Evolutionary conservation across 176 grass and related monocot species (phyloP), one percentile per base, ranked within the genome.

Genomic region (Carex littledalei): DNA sequence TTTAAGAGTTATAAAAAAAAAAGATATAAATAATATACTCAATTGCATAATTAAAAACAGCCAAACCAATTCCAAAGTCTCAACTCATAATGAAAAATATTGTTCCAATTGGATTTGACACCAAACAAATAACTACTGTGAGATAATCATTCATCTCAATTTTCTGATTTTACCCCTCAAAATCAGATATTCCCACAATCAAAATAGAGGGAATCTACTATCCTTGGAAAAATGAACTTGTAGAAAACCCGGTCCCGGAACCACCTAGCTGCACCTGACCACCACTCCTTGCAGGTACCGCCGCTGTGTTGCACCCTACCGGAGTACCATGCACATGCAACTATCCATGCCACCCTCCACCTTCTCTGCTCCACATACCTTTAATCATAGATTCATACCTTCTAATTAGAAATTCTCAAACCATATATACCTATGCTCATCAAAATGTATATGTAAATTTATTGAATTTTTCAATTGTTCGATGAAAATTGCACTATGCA

Each of bases 281-380:
- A 81, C n/a, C 78, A 84, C 69, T 86, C 85, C 5, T 18, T 24
- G 22, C 76, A 64, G 12, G 41, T 61, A 22, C 84, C 88, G 0
- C 89, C 84, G 2, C 87, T 89, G 73, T 91, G 89, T 53, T 94
- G 89, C 37, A 89, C 81, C 86, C 78, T 87, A 14, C 92, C 92
- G 0, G 85, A 85, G 49, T 87, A 34, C 85, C 79, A 91, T 0
- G 87, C 84, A 4, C 83, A 82, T 0, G 72, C 83, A 17, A 87
- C 85, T 1, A 92, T 34, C 92, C 88, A 91, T 0, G 88, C 61
- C 0, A 87, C 84, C 14, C 87, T 86, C 74, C 67, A 13, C 1
- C 85, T 84, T 13, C 92, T 80, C 21, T 43, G 55, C 0, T 55
- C 15, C 24, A 72, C 87, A 54, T 89, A 94, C n/a, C 45, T 85